A percentile compares a stretch with the other conserved stretches of the same genome.
phyloP scores from a whole-genome alignment of 768 basidiomycete genomes.

The Boletellus emodensis region DNA sequence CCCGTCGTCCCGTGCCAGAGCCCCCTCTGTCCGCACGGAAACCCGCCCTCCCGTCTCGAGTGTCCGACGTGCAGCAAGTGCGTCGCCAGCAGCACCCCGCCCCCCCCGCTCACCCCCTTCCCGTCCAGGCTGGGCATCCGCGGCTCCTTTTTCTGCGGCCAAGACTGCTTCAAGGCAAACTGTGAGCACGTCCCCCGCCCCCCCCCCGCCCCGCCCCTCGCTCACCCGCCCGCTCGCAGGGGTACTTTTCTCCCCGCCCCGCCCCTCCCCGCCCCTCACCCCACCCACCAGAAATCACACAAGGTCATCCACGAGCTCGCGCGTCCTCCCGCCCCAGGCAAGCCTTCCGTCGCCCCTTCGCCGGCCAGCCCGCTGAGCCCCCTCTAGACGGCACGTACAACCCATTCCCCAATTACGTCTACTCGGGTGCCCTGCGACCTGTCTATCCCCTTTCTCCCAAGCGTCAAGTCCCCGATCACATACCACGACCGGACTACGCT shows the following conservation, averaged over 20 bases:
- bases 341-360: neutral
- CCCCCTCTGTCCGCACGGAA: slow-evolving; percentile 67
- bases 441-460: slow-evolving; percentile 83
- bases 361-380: neutral
- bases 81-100: slow-evolving; percentile 19
- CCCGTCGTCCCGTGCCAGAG: slow-evolving; percentile 59
- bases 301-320: slow-evolving; percentile 71
- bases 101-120: slow-evolving; percentile 11
- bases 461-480: slow-evolving; percentile 76
- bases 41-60: slow-evolving; percentile 82
- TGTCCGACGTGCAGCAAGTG: slow-evolving; percentile 95
- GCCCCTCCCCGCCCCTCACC: neutral
- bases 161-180: slow-evolving; percentile 93
- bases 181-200: slow-evolving; percentile 52
- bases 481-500: slow-evolving; percentile 87
- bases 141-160: slow-evolving; percentile 89
- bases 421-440: slow-evolving; percentile 76
- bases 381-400: slow-evolving; percentile 69
- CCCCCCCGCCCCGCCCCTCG: neutral
- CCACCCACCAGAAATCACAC: slow-evolving; percentile 64
- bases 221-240: slow-evolving; percentile 11
- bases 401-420: slow-evolving; percentile 73
- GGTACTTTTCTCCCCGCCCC: slow-evolving; percentile 13
- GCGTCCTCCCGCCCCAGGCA: slow-evolving; percentile 24
- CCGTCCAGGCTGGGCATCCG: slow-evolving; percentile 64